Evolutionary conservation across 2,329 filamentous ascomycete genomes (phyloP), one percentile per base, ranked within the genome.

Genomic region (Arthrobotrys conoides): DNA sequence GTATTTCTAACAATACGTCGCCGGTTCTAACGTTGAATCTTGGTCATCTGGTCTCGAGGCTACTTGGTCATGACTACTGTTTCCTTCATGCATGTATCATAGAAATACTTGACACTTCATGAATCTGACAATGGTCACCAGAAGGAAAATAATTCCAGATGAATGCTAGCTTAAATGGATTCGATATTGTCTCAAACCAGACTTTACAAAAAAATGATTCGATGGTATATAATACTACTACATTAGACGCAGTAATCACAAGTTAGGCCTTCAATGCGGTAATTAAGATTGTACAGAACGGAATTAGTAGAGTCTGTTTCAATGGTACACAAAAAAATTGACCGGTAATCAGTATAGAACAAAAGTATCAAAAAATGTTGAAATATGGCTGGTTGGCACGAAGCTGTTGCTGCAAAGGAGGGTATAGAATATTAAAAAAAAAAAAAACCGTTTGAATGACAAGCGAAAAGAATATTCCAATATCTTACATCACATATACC

Each of bases 401-500:
- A 53, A 36, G 67, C 18, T 49, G 67, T 14, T 49, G 36, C 30
- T 27, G 61, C 61, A 41, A 69, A 72, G 24, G 63, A 69, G 75
- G 53, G 68, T 78, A 78, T 72, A 49, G 63, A 72, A 55, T 22
- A 57, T 24, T 46, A 18, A 20, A 20, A 57, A 8, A 49, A 2
- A 16, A 41, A 67, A 65, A 53, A 30, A 36, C 12, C 57, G 63
- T 1, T 46, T 18, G 0, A 30, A 30, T 10, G 33, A 36, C 27
- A 30, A 36, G n/a, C n/a, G 10, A 55, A 12, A 33, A 18, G 10
- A 24, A 49, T 65, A 10, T 12, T 10, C 6, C 33, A 48, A 59
- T 77, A 77, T 77, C 73, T 63, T 77, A 77, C 68, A 77, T 48
- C 44, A 49, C 71, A 53, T 64, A 59, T 67, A 73, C 49, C 24